These are phyloP conservation scores for Penicillium sp. DNA, from an alignment of 2,329 filamentous ascomycete species.

Conservation along the genomic window DNA sequence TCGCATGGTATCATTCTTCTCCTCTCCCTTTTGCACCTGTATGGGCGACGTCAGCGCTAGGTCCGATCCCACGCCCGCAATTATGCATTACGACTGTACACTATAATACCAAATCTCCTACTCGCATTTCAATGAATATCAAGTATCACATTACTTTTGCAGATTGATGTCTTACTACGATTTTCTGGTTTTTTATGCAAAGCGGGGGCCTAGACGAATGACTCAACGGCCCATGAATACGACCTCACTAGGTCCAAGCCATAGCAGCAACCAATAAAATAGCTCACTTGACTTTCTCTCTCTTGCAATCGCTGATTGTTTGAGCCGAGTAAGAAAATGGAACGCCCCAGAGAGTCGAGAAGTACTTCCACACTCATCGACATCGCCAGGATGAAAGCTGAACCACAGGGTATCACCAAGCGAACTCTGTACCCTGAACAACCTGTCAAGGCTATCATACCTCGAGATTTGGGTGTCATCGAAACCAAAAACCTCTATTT, in stretches of 20 bases:
- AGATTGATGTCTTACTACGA: neutral
- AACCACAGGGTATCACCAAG: neutral
- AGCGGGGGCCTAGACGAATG: neutral
- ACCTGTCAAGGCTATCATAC: conserved; percentile 17
- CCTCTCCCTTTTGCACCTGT: neutral
- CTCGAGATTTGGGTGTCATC: conserved; percentile 9
- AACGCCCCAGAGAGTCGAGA: neutral
- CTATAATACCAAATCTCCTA: neutral
- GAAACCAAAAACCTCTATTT: conserved; percentile 24
- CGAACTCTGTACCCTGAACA: conserved; percentile 19
- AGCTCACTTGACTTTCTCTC: too few species aligned
- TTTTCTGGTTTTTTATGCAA: neutral
- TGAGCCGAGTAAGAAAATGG: too few species aligned
- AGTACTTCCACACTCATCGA: neutral
- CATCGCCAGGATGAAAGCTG: conserved; percentile 1
- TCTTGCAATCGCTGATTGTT: neutral
- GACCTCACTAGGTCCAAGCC: neutral
- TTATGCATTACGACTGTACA: conserved; percentile 5
- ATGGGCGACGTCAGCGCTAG: neutral
- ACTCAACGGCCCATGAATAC: neutral
- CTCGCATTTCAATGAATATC: neutral
- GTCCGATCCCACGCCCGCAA: neutral
- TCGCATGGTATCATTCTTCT: neutral
- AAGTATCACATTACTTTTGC: neutral
- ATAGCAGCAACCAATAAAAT: neutral